Evolutionary conservation across 108 stramenopile genomes (phyloP).

Genomic region (Fistulifera pelliculosa): DNA sequence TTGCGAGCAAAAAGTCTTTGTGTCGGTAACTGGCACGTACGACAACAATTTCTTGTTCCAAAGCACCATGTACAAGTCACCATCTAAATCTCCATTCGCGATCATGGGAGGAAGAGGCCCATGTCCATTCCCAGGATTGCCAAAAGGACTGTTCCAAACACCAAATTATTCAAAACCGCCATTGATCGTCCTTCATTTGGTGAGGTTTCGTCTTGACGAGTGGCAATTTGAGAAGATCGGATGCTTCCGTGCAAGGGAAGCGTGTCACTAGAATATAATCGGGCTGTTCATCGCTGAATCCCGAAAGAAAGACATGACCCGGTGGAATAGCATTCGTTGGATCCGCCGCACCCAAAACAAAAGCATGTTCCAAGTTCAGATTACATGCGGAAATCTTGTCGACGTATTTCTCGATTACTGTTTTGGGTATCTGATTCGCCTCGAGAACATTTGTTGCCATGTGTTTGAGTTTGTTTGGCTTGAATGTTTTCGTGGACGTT

Average conservation of each 20-base stretch:
- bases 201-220: constrained; percentile 28
- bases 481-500: background rate
- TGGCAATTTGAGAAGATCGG: constrained; percentile 24
- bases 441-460: background rate
- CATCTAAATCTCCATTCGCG: constrained; percentile 50
- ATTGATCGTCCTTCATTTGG: constrained; percentile 24
- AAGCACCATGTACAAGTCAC: constrained; percentile 39
- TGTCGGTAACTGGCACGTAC: constrained; percentile 6
- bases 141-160: constrained; percentile 35
- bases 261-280: constrained; percentile 30
- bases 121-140: constrained; percentile 11
- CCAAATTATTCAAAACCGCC: constrained; percentile 24
- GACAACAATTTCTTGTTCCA: constrained; percentile 34
- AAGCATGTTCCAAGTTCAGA: constrained; percentile 25
- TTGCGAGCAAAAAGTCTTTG: background rate
- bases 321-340: constrained; percentile 34
- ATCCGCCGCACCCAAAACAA: constrained; percentile 39
- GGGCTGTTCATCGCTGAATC: background rate
- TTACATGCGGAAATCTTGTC: background rate
- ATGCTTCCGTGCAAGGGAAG: constrained; percentile 22
- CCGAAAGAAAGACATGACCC: constrained; percentile 36
- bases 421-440: background rate
- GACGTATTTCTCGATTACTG: background rate
- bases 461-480: background rate
- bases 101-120: constrained; percentile 31